phyloP scores from a whole-genome alignment of 2,329 filamentous ascomycete genomes.

The Dothideomycetes sp. region DNA sequence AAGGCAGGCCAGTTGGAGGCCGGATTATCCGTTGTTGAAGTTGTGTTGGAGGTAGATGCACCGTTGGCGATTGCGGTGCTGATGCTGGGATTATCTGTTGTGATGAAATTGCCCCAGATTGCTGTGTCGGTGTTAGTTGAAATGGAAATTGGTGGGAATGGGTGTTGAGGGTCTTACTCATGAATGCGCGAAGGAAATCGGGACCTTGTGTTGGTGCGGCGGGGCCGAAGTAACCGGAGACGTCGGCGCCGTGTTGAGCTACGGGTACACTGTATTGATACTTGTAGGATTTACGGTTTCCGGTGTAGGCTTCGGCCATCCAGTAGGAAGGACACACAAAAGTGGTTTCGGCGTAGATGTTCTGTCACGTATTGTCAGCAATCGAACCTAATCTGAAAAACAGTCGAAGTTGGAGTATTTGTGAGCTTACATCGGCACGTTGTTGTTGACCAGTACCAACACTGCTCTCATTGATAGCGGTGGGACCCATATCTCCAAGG shows the following conservation, averaged over 20 bases:
- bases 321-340: conserved; percentile 49
- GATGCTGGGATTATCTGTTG: conserved; percentile 32
- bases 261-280: conserved; percentile 41
- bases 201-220: conserved; percentile 8
- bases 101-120: conserved; percentile 40
- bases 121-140: not conserved
- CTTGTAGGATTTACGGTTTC: conserved; percentile 28
- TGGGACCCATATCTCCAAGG: conserved; percentile 27
- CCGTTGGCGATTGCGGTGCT: conserved; percentile 20
- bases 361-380: too few relatives aligned
- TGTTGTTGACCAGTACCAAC: conserved; percentile 46
- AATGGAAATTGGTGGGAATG: too few relatives aligned
- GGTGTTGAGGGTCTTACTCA: not conserved
- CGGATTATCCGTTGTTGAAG: conserved; percentile 6
- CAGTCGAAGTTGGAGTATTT: too few relatives aligned
- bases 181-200: conserved; percentile 7
- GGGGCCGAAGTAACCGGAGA: conserved; percentile 17
- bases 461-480: conserved; percentile 41
- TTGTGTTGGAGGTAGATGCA: conserved; percentile 15
- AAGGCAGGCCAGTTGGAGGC: conserved; percentile 26
- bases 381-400: too few relatives aligned
- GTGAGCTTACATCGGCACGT: conserved; percentile 35
- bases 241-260: conserved; percentile 32
- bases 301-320: conserved; percentile 39
- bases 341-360: conserved; percentile 41